Evolutionary conservation across 805 yeast genomes (phyloP), one percentile per base, ranked within the genome.

Genomic region (Cyberlindnera japonica): DNA sequence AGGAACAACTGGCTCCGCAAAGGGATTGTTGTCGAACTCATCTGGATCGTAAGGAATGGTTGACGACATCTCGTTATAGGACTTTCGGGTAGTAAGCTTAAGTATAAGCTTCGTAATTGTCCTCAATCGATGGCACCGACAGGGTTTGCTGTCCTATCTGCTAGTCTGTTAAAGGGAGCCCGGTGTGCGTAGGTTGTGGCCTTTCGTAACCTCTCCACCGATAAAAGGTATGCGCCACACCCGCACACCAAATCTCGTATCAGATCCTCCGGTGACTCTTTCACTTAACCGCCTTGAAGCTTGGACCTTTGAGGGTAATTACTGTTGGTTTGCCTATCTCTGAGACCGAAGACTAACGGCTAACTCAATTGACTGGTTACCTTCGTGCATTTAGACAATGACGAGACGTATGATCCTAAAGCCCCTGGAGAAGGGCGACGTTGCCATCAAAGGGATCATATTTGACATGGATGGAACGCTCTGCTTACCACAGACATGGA

Each of bases 401-500:
- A 31, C 41, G 5, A 50, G 55, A 38, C 35, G 43, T 5, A 41
- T 54, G 55, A 41, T 59, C 7, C 38, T 59, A n/a, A 41, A 45
- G 1, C 58, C 63, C 3, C 13, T 23, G 2, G 16, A 34, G 3
- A 27, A 47, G 7, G 47, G 54, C 17, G 67, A 69, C 30, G 37
- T 58, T 6, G 48, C 48, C 21, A 56, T 78, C 31, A 66, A 63
- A 32, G 86, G 86, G 0, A 55, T 83, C 6, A 67, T 83, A 1
- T 83, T 83, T 54, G 91, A 83, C 52, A 83, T 83, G 91, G 91
- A 83, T 55, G 90, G 90, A 5, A 83, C 91, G 0, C 55, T 83
- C 40, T 78, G 84, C 48, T 62, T 74, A 12, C 87, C 88, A 1
- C 87, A 81, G 54, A 65, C 72, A 0, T 71, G 76, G 76, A 71